Evolutionary conservation across 345 rosid genomes (phyloP).

Genomic region (Citrus hindsii): DNA sequence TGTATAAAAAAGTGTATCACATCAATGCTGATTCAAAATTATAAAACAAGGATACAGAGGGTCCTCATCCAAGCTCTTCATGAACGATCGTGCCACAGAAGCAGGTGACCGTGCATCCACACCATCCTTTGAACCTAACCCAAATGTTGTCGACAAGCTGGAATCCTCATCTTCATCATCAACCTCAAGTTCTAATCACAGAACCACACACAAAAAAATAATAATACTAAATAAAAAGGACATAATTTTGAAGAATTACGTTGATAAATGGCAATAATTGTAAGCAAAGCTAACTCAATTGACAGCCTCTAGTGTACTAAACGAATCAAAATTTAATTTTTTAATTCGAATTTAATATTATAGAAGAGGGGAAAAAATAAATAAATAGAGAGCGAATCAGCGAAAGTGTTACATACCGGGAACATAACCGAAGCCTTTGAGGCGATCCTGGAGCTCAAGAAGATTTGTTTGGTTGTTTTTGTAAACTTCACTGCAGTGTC

Average conservation of each 20-base stretch:
- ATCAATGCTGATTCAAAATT: neutral
- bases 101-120: slow-evolving; percentile 21
- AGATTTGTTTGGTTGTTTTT: slow-evolving; percentile 49
- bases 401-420: slow-evolving; percentile 30
- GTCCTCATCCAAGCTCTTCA: slow-evolving; percentile 54
- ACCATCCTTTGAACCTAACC: slow-evolving; percentile 24
- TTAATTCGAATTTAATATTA: neutral
- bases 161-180: slow-evolving; percentile 30
- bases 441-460: slow-evolving; percentile 43
- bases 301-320: too few species aligned
- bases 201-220: neutral
- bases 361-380: neutral
- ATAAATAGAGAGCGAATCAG: neutral
- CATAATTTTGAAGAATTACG: neutral
- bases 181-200: slow-evolving; percentile 33
- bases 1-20: neutral
- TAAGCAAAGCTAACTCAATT: too few species aligned
- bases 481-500: slow-evolving; percentile 71
- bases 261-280: neutral
- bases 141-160: slow-evolving; percentile 7
- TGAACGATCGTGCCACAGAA: slow-evolving; percentile 20
- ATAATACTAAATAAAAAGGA: neutral
- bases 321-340: neutral
- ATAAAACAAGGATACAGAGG: slow-evolving; percentile 63
- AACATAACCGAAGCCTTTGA: slow-evolving; percentile 39